phyloP scores from a whole-genome alignment of 768 basidiomycete species.

The Neoboletus magnificus region DNA sequence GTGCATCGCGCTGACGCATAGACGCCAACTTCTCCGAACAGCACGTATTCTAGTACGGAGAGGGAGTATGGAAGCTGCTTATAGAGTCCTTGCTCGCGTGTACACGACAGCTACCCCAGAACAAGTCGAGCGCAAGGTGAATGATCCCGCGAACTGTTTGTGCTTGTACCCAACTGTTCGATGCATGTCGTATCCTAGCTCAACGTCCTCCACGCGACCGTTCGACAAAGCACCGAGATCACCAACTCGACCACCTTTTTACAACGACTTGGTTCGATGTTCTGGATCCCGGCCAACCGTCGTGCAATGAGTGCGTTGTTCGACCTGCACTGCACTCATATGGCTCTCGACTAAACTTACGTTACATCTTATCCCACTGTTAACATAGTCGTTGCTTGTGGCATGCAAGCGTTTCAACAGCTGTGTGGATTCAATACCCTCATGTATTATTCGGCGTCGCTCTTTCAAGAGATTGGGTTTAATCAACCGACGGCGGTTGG shows the following conservation, averaged over 20 bases:
- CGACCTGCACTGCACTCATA: neutral
- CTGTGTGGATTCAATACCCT: constrained; percentile 83
- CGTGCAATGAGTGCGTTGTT: constrained; percentile 58
- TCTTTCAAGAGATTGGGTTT: constrained; percentile 80
- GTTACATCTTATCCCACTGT: too few relatives aligned
- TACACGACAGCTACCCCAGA: constrained; percentile 62
- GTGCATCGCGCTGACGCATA: neutral
- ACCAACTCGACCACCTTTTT: constrained; percentile 58
- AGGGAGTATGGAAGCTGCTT: constrained; percentile 50
- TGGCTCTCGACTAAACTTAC: neutral
- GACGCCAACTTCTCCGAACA: constrained; percentile 11
- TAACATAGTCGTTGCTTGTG: constrained; percentile 63
- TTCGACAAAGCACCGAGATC: constrained; percentile 60
- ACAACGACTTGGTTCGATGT: constrained; percentile 52
- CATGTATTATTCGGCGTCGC: constrained; percentile 71
- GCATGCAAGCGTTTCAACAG: constrained; percentile 82
- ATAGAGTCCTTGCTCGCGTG: constrained; percentile 57
- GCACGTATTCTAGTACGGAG: constrained; percentile 65
- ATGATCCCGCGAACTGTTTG: neutral
- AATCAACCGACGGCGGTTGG: constrained; percentile 80
- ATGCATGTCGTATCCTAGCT: constrained; percentile 35
- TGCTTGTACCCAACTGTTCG: neutral
- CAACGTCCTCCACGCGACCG: constrained; percentile 55
- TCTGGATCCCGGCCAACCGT: constrained; percentile 56
- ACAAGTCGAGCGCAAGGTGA: constrained; percentile 64